A percentile compares a stretch with the other conserved stretches of the same genome.
Evolutionary conservation across 192 early-diverging fungal genomes (phyloP).

Genomic region (Coemansia sp.): DNA sequence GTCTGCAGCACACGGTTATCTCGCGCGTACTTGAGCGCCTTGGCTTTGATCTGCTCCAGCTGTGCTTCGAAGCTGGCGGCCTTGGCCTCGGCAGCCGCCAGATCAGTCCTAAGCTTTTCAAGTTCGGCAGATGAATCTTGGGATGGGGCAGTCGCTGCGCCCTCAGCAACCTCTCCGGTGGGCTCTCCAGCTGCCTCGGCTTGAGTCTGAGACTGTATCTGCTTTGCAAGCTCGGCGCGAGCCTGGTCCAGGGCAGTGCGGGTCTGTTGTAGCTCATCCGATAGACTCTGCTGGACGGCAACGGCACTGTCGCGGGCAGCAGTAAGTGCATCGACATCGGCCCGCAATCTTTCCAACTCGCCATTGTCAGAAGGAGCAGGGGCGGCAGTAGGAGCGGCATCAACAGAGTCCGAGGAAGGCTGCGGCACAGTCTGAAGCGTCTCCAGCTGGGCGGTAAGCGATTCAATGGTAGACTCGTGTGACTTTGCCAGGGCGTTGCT

Average conservation of each 20-base stretch:
- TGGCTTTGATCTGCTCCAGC: slow-evolving; percentile 43
- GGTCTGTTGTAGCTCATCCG: slow-evolving; percentile 11
- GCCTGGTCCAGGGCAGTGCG: background rate
- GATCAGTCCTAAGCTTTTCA: slow-evolving; percentile 56
- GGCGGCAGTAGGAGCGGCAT: background rate
- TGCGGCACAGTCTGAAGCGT: slow-evolving; percentile 11
- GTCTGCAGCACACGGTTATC: slow-evolving; percentile 46
- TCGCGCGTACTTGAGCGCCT: slow-evolving; percentile 31
- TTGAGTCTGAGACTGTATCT: slow-evolving; percentile 5
- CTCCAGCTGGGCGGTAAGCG: slow-evolving; percentile 25
- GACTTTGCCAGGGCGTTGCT: slow-evolving; percentile 15
- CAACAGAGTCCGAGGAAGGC: slow-evolving; percentile 3
- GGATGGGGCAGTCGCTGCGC: background rate
- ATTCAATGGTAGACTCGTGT: slow-evolving; percentile 34
- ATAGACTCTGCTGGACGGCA: slow-evolving; percentile 32
- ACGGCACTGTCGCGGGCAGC: slow-evolving; percentile 47
- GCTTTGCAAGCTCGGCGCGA: slow-evolving; percentile 7
- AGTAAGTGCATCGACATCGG: slow-evolving; percentile 28
- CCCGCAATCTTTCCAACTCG: slow-evolving; percentile 17
- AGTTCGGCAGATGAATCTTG: slow-evolving; percentile 20
- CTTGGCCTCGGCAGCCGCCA: slow-evolving; percentile 42
- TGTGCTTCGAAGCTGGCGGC: slow-evolving; percentile 35
- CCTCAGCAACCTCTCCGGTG: slow-evolving; percentile 9
- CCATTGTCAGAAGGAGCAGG: slow-evolving; percentile 3
- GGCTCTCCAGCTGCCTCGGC: background rate